phyloP scores from a whole-genome alignment of 176 grass and related monocot genomes.

The Phragmites australis region DNA sequence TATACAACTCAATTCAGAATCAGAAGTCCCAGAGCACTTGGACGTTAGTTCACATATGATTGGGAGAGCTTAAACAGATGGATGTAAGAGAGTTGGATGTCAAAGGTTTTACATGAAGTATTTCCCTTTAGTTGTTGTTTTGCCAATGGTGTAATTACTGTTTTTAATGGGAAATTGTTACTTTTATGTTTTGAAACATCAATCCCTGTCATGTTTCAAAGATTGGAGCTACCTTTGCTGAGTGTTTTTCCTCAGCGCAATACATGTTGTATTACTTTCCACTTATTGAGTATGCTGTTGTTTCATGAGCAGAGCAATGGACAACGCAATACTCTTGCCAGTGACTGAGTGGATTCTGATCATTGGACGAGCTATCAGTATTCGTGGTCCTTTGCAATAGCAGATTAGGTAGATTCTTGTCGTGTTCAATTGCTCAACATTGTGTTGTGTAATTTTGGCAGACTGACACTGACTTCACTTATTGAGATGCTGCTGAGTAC shows the following conservation, averaged over 20 bases:
- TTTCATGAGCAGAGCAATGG: conserved; percentile 43
- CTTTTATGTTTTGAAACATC: neutral
- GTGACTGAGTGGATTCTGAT: conserved; percentile 47
- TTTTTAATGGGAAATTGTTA: neutral
- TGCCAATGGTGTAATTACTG: neutral
- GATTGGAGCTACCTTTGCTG: neutral
- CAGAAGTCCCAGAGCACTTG: neutral
- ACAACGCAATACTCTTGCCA: conserved; percentile 26
- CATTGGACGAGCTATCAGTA: conserved; percentile 36
- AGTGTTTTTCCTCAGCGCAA: neutral
- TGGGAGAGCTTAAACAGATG: neutral
- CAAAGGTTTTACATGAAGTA: neutral
- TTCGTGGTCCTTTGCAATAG: conserved; percentile 31
- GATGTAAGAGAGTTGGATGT: neutral
- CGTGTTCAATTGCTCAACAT: conserved; percentile 27
- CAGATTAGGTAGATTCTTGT: conserved; percentile 37
- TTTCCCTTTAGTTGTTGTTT: neutral
- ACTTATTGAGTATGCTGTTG: conserved; percentile 33
- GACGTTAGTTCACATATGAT: neutral
- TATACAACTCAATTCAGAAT: too few species aligned
- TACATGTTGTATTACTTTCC: conserved; percentile 15
- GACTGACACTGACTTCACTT: neutral
- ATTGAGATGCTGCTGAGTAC: neutral
- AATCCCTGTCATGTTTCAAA: neutral
- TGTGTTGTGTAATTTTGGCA: conserved; percentile 24